A percentile compares a stretch with the other conserved stretches of the same genome.
phyloP scores from a whole-genome alignment of 306 rosid species.

The Vicia faba region DNA sequence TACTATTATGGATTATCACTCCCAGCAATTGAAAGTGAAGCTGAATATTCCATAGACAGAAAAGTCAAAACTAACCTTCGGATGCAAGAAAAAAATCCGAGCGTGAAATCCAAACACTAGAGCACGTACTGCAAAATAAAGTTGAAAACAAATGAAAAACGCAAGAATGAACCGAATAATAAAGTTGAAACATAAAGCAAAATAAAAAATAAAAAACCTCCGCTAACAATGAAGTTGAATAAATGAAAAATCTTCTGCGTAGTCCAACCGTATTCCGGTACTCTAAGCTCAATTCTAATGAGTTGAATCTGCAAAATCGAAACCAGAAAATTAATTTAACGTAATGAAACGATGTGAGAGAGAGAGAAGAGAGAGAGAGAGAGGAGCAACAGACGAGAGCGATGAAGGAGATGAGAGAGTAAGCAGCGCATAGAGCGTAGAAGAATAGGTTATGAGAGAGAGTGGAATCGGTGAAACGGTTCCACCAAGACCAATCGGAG shows the following conservation, averaged over 20 bases:
- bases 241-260: constrained; percentile 89
- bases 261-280: constrained; percentile 92
- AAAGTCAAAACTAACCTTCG: constrained; percentile 55
- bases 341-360: background rate
- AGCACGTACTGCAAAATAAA: constrained; percentile 64
- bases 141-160: background rate
- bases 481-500: constrained; percentile 72
- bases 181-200: background rate
- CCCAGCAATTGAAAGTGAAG: background rate
- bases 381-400: constrained; percentile 58
- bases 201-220: constrained; percentile 50
- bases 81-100: constrained; percentile 62
- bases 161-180: background rate
- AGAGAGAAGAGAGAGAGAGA: background rate
- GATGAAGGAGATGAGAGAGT: constrained; percentile 68
- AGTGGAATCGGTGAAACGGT: constrained; percentile 53
- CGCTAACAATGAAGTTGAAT: constrained; percentile 83
- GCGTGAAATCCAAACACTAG: constrained; percentile 77
- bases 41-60: background rate
- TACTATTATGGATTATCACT: background rate
- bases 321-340: background rate
- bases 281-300: constrained; percentile 82
- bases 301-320: constrained; percentile 62
- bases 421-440: constrained; percentile 70
- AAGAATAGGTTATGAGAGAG: constrained; percentile 61